Percentiles rank a stretch among this genome's conserved stretches.
phyloP scores from a whole-genome alignment of 2,329 filamentous ascomycete genomes.

The Talaromyces amestolkiae region DNA sequence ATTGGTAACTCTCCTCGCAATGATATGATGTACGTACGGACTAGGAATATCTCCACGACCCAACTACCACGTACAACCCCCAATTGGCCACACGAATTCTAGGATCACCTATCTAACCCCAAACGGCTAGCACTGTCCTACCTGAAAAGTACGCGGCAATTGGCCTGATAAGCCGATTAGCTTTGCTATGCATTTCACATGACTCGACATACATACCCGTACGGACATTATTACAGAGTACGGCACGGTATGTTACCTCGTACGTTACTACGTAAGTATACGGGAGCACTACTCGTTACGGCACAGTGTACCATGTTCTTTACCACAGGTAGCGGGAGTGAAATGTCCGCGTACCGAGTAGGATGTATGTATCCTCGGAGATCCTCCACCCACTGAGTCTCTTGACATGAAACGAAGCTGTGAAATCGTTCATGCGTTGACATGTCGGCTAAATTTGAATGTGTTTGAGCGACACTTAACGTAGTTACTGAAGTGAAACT shows the following conservation, averaged over 20 bases:
- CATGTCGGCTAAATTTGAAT: not conserved
- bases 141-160: not conserved
- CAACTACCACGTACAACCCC: not conserved
- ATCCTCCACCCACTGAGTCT: not conserved
- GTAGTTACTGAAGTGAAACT: not conserved
- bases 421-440: not conserved
- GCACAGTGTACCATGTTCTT: not conserved
- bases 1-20: not conserved
- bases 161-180: slow-evolving; percentile 7
- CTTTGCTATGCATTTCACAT: slow-evolving; percentile 3
- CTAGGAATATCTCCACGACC: not conserved
- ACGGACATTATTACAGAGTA: not conserved
- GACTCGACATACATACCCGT: not conserved
- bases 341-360: not conserved
- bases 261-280: not conserved
- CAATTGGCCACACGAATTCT: not conserved
- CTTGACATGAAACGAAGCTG: not conserved
- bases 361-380: not conserved
- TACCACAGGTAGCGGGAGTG: not conserved
- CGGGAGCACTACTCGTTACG: not conserved
- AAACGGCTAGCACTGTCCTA: not conserved
- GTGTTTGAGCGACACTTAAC: too few species aligned
- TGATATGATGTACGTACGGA: not conserved
- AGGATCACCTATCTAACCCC: not conserved
- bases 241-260: not conserved